These are phyloP conservation scores for Basidiobolus meristosporus DNA, from an alignment of 371 early-diverging fungal species.

Conservation along the genomic window DNA sequence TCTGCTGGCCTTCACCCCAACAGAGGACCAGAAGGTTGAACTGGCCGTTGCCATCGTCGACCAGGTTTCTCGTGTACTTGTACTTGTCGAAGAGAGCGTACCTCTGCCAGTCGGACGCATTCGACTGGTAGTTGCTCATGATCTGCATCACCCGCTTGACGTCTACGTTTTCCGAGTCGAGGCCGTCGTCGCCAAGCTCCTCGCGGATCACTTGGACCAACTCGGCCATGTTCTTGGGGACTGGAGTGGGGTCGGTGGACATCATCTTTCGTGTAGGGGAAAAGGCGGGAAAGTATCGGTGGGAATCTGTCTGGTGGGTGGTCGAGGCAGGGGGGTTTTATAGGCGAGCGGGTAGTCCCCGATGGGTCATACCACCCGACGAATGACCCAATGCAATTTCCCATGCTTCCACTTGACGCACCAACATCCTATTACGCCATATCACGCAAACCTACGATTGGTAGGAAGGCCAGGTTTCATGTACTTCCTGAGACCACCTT, in stretches of 20 bases:
- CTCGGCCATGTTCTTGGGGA: constrained; percentile 16
- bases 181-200: constrained; percentile 23
- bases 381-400: too few species aligned
- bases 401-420: too few species aligned
- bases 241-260: constrained; percentile 2
- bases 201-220: constrained; percentile 19
- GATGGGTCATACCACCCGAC: too few species aligned
- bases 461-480: too few species aligned
- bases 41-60: constrained; percentile 84
- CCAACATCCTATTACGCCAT: too few species aligned
- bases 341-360: too few species aligned
- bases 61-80: constrained; percentile 67
- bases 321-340: too few species aligned
- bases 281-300: too few species aligned
- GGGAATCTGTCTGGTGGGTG: too few species aligned
- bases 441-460: too few species aligned
- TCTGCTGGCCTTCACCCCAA: constrained; percentile 46
- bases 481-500: too few species aligned
- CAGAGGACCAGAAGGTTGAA: constrained; percentile 84
- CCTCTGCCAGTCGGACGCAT: constrained; percentile 47
- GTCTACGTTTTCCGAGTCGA: constrained; percentile 35
- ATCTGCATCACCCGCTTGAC: constrained; percentile 29
- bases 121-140: constrained; percentile 40
- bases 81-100: constrained; percentile 62
- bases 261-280: too few species aligned